These are phyloP conservation scores for Boeremia lycopersici DNA, from an alignment of 2,329 filamentous ascomycete genomes.

Conservation along the genomic window DNA sequence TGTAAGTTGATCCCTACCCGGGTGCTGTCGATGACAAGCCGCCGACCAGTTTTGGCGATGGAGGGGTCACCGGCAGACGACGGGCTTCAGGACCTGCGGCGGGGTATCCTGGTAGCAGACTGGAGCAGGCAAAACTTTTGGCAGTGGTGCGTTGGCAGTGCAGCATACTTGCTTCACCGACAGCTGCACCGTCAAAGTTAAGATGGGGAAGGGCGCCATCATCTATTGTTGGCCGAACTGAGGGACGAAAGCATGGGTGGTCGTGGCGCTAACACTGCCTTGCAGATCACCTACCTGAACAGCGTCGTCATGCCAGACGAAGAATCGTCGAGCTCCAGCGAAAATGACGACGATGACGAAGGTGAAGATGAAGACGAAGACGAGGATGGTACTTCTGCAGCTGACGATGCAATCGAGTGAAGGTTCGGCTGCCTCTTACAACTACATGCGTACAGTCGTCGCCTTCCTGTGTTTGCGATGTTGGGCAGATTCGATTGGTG, in stretches of 20 bases:
- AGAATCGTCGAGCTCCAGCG: constrained; percentile 38
- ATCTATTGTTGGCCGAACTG: constrained; percentile 15
- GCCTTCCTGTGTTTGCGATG: neutral
- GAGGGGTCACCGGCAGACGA: constrained; percentile 7
- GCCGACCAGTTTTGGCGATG: neutral
- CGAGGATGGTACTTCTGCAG: neutral
- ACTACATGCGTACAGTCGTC: neutral
- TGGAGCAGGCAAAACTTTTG: constrained; percentile 21
- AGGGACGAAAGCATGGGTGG: constrained; percentile 19
- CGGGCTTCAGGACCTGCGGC: constrained; percentile 3
- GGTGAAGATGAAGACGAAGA: constrained; percentile 27
- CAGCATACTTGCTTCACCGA: constrained; percentile 34
- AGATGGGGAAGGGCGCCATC: constrained; percentile 12
- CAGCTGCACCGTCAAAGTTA: constrained; percentile 25
- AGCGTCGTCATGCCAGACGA: constrained; percentile 58
- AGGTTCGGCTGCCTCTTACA: neutral
- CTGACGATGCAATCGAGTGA: constrained; percentile 20
- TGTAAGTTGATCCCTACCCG: constrained; percentile 62
- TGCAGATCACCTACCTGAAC: constrained; percentile 58
- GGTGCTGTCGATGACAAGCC: neutral
- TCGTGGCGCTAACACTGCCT: constrained; percentile 28
- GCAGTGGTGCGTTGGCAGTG: constrained; percentile 42
- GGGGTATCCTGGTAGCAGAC: constrained; percentile 26
- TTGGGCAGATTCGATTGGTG: constrained; percentile 25
- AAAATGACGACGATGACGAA: constrained; percentile 37